Evolutionary conservation across 257 asterid species (phyloP), one percentile per base, ranked within the genome.

Genomic region (Nicotiana knightiana): DNA sequence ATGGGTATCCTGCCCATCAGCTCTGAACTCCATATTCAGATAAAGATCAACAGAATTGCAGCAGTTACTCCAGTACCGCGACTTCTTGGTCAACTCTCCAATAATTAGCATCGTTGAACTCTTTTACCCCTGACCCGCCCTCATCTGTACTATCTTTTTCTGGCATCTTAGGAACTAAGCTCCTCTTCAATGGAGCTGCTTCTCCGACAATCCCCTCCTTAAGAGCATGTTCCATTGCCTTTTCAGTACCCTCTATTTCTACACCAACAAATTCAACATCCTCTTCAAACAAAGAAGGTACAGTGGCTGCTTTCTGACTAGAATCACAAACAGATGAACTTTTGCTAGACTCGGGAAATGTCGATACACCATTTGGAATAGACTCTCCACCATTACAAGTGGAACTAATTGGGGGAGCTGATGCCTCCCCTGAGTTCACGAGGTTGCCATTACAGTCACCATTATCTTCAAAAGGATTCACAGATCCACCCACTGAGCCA

Each of bases 201-300:
- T 94, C 98, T 84, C 97, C 98, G 39, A 94, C 97, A 33, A 92
- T 92, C 81, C 98, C 98, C 82, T 94, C 98, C 86, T 94, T 92
- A 2, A 94, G 88, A 71, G 99, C 99, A 58, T 92, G 97, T 70
- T 92, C 97, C 97, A 92, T 93, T 83, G 98, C 92, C 85, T 83
- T 85, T 83, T 83, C 89, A 0, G 96, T 93, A 10, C 98, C 98
- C 89, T 93, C 99, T 71, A 92, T 62, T 88, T 94, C 98, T 43
- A 92, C 98, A 17, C 98, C 99, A 51, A 96, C 98, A 82, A 96
- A 96, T 87, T 96, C 97, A 17, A 91, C 97, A 26, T 94, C 99
- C 89, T 93, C 98, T 89, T 96, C 98, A 67, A 96, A 94, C 87
- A 96, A 86, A 66, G 95, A 94, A 24, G 97, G 97, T 24, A 92